These are phyloP conservation scores for Arthrobotrys pseudoclavata DNA, from an alignment of 2,329 filamentous ascomycete genomes.

Conservation along the genomic window DNA sequence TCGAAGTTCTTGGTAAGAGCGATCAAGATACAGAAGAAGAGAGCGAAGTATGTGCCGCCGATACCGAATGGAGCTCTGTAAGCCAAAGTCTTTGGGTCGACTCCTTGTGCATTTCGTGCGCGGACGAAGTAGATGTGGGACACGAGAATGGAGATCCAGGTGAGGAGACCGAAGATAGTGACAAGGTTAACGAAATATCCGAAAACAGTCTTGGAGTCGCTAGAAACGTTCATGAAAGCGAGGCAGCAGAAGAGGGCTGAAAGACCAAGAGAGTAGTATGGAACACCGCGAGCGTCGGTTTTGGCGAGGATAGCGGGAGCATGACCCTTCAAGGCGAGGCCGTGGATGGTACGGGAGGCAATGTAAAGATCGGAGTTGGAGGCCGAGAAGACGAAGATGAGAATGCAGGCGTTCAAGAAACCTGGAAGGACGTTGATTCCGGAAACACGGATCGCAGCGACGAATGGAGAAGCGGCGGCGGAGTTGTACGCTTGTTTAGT, in stretches of 20 bases:
- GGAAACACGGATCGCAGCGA: constrained; percentile 77
- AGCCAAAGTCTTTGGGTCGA: constrained; percentile 69
- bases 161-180: constrained; percentile 76
- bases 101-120: constrained; percentile 74
- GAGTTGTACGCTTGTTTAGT: constrained; percentile 66
- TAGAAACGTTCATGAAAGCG: constrained; percentile 76
- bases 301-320: constrained; percentile 79
- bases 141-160: constrained; percentile 77
- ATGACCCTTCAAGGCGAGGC: constrained; percentile 78
- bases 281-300: constrained; percentile 79
- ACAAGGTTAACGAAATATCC: constrained; percentile 77
- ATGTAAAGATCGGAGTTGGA: constrained; percentile 84
- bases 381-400: constrained; percentile 82
- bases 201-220: constrained; percentile 73
- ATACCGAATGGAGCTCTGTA: constrained; percentile 80
- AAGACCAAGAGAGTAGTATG: constrained; percentile 75
- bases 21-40: constrained; percentile 79
- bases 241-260: constrained; percentile 76
- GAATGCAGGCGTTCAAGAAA: constrained; percentile 80
- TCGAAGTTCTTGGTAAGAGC: constrained; percentile 85
- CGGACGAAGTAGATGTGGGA: constrained; percentile 77
- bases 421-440: constrained; percentile 75
- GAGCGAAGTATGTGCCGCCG: constrained; percentile 76
- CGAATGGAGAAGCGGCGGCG: constrained; percentile 79
- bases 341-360: constrained; percentile 79